These are phyloP conservation scores for Globisporangium cederbergense DNA, from an alignment of 352 stramenopile genomes.

Conservation along the genomic window DNA sequence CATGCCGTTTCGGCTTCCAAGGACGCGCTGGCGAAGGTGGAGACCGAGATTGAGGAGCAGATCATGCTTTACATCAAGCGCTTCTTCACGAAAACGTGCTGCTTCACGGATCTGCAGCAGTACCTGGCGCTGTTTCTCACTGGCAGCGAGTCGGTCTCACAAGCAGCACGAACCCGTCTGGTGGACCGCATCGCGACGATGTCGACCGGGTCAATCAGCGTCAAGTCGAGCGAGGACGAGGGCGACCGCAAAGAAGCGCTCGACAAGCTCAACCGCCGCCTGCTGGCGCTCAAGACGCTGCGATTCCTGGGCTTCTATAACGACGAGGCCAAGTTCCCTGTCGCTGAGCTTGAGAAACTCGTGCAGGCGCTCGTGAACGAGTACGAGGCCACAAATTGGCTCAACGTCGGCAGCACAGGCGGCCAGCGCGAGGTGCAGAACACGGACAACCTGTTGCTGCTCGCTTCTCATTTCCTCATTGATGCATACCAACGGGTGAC, in stretches of 20 bases:
- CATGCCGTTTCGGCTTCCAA: constrained; percentile 7
- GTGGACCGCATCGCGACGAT: constrained; percentile 33
- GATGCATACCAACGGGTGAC: constrained; percentile 56
- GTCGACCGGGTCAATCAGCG: constrained; percentile 24
- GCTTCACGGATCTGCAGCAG: constrained; percentile 83
- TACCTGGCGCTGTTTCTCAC: constrained; percentile 52
- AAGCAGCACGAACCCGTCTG: constrained; percentile 32
- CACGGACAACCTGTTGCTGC: constrained; percentile 78
- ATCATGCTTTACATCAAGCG: constrained; percentile 60
- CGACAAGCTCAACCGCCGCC: constrained; percentile 40
- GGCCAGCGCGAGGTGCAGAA: constrained; percentile 82
- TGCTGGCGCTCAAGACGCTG: constrained; percentile 68
- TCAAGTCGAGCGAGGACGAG: constrained; percentile 18
- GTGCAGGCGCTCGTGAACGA: constrained; percentile 52
- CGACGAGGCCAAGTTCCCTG: constrained; percentile 18
- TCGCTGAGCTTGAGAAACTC: constrained; percentile 32
- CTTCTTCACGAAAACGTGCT: constrained; percentile 82
- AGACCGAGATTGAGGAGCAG: constrained; percentile 40
- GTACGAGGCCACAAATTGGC: constrained; percentile 68
- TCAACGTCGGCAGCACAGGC: constrained; percentile 65
- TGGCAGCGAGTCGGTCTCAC: constrained; percentile 24
- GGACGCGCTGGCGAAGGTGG: constrained; percentile 26
- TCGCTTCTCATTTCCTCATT: constrained; percentile 65
- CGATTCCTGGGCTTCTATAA: constrained; percentile 64
- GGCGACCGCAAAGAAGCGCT: constrained; percentile 42